Percentiles rank a stretch among this genome's conserved stretches.
phyloP scores from a whole-genome alignment of 495 filamentous ascomycete genomes.

The Lasiosphaeriaceae sp. region DNA sequence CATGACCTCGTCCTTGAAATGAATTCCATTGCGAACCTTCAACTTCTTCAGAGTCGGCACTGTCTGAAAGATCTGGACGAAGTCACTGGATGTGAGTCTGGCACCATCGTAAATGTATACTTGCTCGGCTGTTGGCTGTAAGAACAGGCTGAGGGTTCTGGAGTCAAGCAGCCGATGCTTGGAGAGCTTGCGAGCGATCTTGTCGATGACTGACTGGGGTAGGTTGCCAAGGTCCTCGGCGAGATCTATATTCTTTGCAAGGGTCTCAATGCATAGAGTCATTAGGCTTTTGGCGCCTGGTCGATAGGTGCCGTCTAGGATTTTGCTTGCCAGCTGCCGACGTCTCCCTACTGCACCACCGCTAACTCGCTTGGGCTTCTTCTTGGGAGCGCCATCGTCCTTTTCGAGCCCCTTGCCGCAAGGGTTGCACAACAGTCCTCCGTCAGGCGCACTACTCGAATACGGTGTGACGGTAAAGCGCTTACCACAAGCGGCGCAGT shows the following conservation, averaged over 20 bases:
- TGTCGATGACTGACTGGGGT: constrained; percentile 61
- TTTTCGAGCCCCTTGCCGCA: constrained; percentile 76
- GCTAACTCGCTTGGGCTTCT: constrained; percentile 40
- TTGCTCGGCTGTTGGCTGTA: constrained; percentile 60
- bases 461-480: constrained; percentile 95
- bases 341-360: constrained; percentile 47
- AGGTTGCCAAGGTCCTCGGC: constrained; percentile 82
- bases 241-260: constrained; percentile 76
- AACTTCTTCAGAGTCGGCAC: constrained; percentile 63
- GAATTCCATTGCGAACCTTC: constrained; percentile 73
- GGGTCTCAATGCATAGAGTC: constrained; percentile 78
- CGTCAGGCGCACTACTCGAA: constrained; percentile 72
- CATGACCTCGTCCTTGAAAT: constrained; percentile 78
- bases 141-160: constrained; percentile 68
- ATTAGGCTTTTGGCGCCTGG: constrained; percentile 69
- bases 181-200: constrained; percentile 74
- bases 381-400: constrained; percentile 59
- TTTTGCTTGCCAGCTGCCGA: constrained; percentile 69
- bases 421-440: constrained; percentile 77
- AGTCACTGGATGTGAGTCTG: constrained; percentile 70
- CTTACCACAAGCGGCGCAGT: constrained; percentile 80
- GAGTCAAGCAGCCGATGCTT: constrained; percentile 71
- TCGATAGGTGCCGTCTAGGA: constrained; percentile 67
- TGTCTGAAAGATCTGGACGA: constrained; percentile 72
- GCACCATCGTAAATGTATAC: constrained; percentile 79